Evolutionary conservation across 495 filamentous ascomycete genomes (phyloP).

Genomic region (Penicillium flavigenum): DNA sequence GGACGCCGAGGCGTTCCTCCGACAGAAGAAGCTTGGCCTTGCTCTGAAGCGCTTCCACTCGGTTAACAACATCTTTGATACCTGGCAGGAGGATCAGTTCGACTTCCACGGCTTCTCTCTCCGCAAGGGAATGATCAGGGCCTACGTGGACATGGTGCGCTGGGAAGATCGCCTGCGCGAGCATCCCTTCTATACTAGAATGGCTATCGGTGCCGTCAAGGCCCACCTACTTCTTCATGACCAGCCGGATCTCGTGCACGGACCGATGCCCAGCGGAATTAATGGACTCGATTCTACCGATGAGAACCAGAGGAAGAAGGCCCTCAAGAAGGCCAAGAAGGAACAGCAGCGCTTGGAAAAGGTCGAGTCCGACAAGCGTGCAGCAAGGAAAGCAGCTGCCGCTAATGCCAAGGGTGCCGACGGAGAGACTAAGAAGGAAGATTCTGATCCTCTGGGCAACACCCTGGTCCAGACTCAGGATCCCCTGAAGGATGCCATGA

Average conservation of each 20-base stretch:
- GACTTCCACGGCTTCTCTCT: slow-evolving; percentile 98
- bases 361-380: slow-evolving; percentile 78
- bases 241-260: slow-evolving; percentile 62
- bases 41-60: slow-evolving; percentile 88
- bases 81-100: slow-evolving; percentile 98
- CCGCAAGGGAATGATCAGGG: slow-evolving; percentile 89
- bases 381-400: slow-evolving; percentile 51
- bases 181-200: slow-evolving; percentile 87
- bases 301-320: slow-evolving; percentile 81
- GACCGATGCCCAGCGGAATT: slow-evolving; percentile 50
- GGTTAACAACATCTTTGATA: slow-evolving; percentile 88
- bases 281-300: slow-evolving; percentile 59
- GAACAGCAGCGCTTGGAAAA: slow-evolving; percentile 83
- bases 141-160: slow-evolving; percentile 92
- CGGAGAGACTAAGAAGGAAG: slow-evolving; percentile 70
- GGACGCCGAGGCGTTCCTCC: slow-evolving; percentile 85
- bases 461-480: slow-evolving; percentile 76
- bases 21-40: slow-evolving; percentile 77
- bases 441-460: slow-evolving; percentile 79
- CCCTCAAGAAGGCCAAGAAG: slow-evolving; percentile 90
- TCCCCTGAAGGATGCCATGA: slow-evolving; percentile 81
- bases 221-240: slow-evolving; percentile 81
- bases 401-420: slow-evolving; percentile 48
- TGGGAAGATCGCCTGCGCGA: slow-evolving; percentile 92
- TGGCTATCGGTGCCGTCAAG: slow-evolving; percentile 79